Evolutionary conservation across 2,329 filamentous ascomycete species (phyloP).

Genomic region (Neofusicoccum kwambonambiense): DNA sequence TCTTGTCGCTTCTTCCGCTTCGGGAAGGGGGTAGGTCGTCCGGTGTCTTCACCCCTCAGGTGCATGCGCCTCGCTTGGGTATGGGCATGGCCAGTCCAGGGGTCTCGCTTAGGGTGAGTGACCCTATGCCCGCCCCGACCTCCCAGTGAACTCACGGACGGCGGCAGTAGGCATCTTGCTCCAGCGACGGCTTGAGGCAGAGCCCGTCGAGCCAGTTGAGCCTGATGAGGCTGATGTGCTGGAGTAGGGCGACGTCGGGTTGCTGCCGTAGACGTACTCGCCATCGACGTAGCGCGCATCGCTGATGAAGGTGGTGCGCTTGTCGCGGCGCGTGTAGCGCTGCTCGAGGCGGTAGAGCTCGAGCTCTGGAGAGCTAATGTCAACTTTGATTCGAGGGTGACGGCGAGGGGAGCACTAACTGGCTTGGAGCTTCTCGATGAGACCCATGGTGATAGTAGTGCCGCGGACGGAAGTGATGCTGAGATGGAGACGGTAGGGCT

Average conservation of each 20-base stretch:
- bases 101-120: neutral
- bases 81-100: neutral
- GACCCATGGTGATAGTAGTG: conserved; percentile 32
- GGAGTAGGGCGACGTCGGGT: conserved; percentile 31
- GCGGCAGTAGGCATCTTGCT: conserved; percentile 35
- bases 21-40: neutral
- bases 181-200: conserved; percentile 30
- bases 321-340: conserved; percentile 87
- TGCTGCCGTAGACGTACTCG: conserved; percentile 75
- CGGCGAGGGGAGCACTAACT: conserved; percentile 29
- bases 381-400: neutral
- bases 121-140: conserved; percentile 4
- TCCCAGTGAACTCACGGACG: conserved; percentile 30
- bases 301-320: conserved; percentile 84
- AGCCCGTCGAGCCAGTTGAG: conserved; percentile 20
- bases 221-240: conserved; percentile 21
- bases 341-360: conserved; percentile 95
- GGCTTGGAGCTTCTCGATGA: conserved; percentile 41
- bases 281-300: conserved; percentile 92
- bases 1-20: neutral
- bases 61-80: neutral
- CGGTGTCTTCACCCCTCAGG: neutral
- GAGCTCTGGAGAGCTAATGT: conserved; percentile 52
- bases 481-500: neutral
- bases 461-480: neutral